A percentile compares a stretch with the other conserved stretches of the same genome.
These are phyloP conservation scores for Fusarium decemcellulare DNA, from an alignment of 2,329 filamentous ascomycete species.

Conservation along the genomic window DNA sequence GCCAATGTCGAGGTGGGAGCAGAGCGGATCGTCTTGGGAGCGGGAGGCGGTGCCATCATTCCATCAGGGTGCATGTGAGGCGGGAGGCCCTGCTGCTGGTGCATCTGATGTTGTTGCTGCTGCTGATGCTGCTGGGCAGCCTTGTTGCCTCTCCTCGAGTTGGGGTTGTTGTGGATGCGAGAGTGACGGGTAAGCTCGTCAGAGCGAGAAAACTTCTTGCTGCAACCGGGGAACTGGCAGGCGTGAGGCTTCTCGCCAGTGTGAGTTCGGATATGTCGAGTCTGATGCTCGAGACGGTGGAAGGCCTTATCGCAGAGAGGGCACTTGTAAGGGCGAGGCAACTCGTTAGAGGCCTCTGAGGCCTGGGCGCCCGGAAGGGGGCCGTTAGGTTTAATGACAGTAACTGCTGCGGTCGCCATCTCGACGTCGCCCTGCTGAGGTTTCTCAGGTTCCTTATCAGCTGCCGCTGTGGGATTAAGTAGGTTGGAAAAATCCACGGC, in stretches of 20 bases:
- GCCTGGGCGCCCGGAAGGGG: slow-evolving; percentile 73
- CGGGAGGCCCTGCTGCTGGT: slow-evolving; percentile 55
- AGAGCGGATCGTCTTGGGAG: slow-evolving; percentile 86
- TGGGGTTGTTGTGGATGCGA: slow-evolving; percentile 98
- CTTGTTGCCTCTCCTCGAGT: slow-evolving; percentile 95
- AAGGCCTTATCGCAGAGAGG: slow-evolving; percentile 98
- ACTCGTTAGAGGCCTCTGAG: slow-evolving; percentile 72
- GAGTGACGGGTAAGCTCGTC: slow-evolving; percentile 98
- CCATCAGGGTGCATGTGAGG: slow-evolving; percentile 67
- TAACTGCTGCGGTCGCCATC: slow-evolving; percentile 67
- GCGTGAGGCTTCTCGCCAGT: slow-evolving; percentile 98
- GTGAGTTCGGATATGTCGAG: slow-evolving; percentile 92
- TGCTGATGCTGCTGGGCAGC: slow-evolving; percentile 61
- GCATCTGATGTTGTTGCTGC: slow-evolving; percentile 52
- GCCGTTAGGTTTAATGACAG: slow-evolving; percentile 73
- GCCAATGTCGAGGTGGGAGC: slow-evolving; percentile 88
- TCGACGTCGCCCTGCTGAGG: slow-evolving; percentile 55
- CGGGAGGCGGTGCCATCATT: slow-evolving; percentile 84
- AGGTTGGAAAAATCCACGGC: slow-evolving; percentile 83
- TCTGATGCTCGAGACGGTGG: slow-evolving; percentile 96
- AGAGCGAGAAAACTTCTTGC: slow-evolving; percentile 95
- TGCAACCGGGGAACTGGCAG: slow-evolving; percentile 95
- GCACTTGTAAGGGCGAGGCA: slow-evolving; percentile 98
- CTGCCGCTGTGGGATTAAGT: slow-evolving; percentile 69
- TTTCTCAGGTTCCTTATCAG: slow-evolving; percentile 43